A percentile compares a stretch with the other conserved stretches of the same genome.
Conservation (phyloP, 202 grass and related monocot species). For the Elaeis oleifera region DNA sequence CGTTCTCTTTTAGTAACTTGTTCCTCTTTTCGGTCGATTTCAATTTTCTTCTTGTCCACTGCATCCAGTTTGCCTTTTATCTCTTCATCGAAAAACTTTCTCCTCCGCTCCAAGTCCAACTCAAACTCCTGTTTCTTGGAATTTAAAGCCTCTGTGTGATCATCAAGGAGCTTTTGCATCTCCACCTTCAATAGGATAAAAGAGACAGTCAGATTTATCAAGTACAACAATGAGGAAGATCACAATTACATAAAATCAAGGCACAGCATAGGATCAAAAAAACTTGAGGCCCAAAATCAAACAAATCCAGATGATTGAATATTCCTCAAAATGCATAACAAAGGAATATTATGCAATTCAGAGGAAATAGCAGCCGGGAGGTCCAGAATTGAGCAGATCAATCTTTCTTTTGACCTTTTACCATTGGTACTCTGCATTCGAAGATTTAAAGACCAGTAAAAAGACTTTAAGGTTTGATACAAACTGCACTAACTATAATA, state of each 20-base stretch:
- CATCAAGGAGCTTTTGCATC: slow-evolving; percentile 77
- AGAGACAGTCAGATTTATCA: background rate
- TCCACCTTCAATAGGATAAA: slow-evolving; percentile 45
- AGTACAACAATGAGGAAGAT: background rate
- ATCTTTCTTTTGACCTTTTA: too few relatives aligned
- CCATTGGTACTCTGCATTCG: too few relatives aligned
- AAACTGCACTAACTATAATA: too few relatives aligned
- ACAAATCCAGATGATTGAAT: too few relatives aligned
- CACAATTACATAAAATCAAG: background rate
- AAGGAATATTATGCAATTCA: too few relatives aligned
- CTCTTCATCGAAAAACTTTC: slow-evolving; percentile 56
- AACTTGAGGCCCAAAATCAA: too few relatives aligned
- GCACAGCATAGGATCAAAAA: background rate
- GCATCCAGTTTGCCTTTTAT: slow-evolving; percentile 37
- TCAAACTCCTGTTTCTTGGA: slow-evolving; percentile 63
- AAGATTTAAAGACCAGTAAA: too few relatives aligned
- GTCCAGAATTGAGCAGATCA: too few relatives aligned
- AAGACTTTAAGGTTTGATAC: too few relatives aligned
- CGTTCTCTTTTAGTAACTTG: slow-evolving; percentile 55
- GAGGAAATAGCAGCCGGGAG: too few relatives aligned
- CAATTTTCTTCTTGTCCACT: slow-evolving; percentile 61
- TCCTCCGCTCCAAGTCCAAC: slow-evolving; percentile 50
- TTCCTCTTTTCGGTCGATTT: slow-evolving; percentile 37
- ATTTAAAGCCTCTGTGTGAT: slow-evolving; percentile 63
- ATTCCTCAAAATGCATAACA: too few relatives aligned